These are phyloP conservation scores for Xylaria sp. DNA, from an alignment of 2,329 filamentous ascomycete species.

Conservation along the genomic window DNA sequence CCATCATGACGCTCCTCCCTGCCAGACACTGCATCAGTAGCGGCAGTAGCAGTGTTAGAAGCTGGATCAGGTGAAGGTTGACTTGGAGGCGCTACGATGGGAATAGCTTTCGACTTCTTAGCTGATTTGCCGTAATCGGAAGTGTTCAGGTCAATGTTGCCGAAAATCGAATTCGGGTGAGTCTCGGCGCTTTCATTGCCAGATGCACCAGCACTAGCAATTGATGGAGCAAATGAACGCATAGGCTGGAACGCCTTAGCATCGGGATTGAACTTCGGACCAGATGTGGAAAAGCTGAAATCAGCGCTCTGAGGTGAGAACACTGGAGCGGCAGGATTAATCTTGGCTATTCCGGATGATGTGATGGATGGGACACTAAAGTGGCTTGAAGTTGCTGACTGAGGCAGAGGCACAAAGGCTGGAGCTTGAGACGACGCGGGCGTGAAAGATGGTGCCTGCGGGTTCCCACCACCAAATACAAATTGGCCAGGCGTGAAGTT, in stretches of 20 bases:
- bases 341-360: conserved; percentile 51
- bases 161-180: conserved; percentile 65
- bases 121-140: conserved; percentile 67
- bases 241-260: conserved; percentile 77
- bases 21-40: conserved; percentile 36
- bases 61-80: conserved; percentile 42
- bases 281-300: conserved; percentile 62
- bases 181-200: conserved; percentile 51
- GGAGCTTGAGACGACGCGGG: conserved; percentile 54
- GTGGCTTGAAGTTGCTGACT: conserved; percentile 47
- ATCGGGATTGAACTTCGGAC: conserved; percentile 74
- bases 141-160: conserved; percentile 67
- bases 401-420: conserved; percentile 42
- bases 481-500: conserved; percentile 58
- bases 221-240: conserved; percentile 52
- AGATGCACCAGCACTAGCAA: conserved; percentile 53
- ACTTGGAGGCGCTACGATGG: conserved; percentile 73
- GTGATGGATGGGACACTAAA: conserved; percentile 49
- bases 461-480: conserved; percentile 50
- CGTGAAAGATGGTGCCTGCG: conserved; percentile 49
- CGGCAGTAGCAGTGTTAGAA: conserved; percentile 31
- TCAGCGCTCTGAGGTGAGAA: conserved; percentile 72
- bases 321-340: conserved; percentile 71
- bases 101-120: conserved; percentile 82
- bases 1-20: conserved; percentile 67